Evolutionary conservation across 495 filamentous ascomycete genomes (phyloP), one percentile per base, ranked within the genome.

Genomic region (Friedmanniomyces simplex): DNA sequence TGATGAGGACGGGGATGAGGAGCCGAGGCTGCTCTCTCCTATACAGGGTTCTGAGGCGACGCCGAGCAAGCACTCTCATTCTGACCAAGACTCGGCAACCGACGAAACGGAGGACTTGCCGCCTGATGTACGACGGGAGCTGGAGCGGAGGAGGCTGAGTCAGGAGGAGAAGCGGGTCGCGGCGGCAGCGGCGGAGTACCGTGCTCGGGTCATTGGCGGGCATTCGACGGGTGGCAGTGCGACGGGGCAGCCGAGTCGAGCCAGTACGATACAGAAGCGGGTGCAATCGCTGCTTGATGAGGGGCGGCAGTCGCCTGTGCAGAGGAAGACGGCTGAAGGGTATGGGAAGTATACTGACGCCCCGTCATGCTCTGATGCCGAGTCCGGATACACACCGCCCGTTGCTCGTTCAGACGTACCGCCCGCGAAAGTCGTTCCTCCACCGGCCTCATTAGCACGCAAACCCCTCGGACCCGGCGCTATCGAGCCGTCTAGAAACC

Each of bases 141-240:
- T 96, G 7, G 93, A 98, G 68, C 81, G 90, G 21, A 78, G 84
- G 36, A 81, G 87, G 46, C 79, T 97, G 20, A 85, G 85, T 20
- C 82, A 89, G 68, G 93, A 97, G 71, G 93, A 98, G 69, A 84
- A 84, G 58, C 79, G 93, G n/a, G 94, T 98, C 11, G 90, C 87
- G 34, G 84, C 80, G 43, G 93, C 91, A 0, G 89, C 89, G n/a
- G 90, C 87, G 0, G 93, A 96, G 69, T 95, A 96, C 66, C 82
- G 87, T 3, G 78, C 82, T 57, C 83, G 85, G 25, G 76, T 95
- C 10, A 10, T 32, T 43, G 83, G 87, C 1, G 83, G 83, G 52
- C 70, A 80, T 14, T 28, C n/a, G 20, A 56, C 26, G 28, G 28
- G 28, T 3, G 56, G 55, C 24, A 34, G 56, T 30, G 42, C 20